Percentiles rank a stretch among this genome's conserved stretches.
Evolutionary conservation across 441 rosid species (phyloP).

Genomic region (Euphorbia celastroides): DNA sequence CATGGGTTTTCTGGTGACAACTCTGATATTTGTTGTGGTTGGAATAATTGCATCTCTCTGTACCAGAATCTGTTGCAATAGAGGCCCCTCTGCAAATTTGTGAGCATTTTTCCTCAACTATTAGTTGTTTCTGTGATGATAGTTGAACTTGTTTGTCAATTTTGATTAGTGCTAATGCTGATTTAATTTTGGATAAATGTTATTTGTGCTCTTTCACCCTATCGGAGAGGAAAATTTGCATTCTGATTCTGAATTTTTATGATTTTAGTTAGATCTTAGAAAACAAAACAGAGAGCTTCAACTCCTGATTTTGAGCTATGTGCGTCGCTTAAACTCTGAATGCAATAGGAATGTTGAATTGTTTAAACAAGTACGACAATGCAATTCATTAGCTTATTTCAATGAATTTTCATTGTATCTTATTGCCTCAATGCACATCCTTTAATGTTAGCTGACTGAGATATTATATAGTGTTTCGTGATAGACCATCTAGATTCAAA

Average conservation of each 20-base stretch:
- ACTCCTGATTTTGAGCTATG: too few species aligned
- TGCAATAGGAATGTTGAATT: background rate
- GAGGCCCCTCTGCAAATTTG: conserved; percentile 88
- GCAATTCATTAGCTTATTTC: too few species aligned
- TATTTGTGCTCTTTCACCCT: too few species aligned
- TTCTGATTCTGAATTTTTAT: too few species aligned
- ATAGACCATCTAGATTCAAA: background rate
- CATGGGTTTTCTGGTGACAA: conserved; percentile 92
- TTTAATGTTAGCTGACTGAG: background rate
- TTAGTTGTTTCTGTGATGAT: background rate
- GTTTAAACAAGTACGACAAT: too few species aligned
- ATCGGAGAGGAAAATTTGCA: too few species aligned
- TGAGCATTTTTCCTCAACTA: conserved; percentile 26
- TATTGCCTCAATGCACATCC: too few species aligned
- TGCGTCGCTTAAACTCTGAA: background rate
- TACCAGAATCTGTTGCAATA: conserved; percentile 81
- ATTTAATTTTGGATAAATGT: too few species aligned
- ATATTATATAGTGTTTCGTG: background rate
- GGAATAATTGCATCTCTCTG: conserved; percentile 75
- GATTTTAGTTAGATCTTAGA: too few species aligned
- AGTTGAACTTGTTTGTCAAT: background rate
- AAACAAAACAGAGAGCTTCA: background rate
- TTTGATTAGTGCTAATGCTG: background rate
- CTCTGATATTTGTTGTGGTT: conserved; percentile 64
- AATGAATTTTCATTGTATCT: too few species aligned